A percentile compares a stretch with the other conserved stretches of the same genome.
phyloP scores from a whole-genome alignment of 371 early-diverging fungal species.

The Mucor irregularis region DNA sequence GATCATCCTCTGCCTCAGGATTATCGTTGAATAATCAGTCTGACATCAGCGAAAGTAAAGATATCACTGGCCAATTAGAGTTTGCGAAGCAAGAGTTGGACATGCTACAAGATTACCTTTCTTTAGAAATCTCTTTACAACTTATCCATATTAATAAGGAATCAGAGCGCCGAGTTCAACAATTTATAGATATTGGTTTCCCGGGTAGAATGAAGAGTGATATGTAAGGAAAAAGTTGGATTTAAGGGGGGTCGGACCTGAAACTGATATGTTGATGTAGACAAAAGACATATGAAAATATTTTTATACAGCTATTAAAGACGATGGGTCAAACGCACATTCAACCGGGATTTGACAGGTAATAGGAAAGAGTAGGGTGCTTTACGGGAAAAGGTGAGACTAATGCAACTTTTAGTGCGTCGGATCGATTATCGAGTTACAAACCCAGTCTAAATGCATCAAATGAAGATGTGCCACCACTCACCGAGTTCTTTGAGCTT shows the following conservation, averaged over 20 bases:
- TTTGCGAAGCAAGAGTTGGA: slow-evolving; percentile 47
- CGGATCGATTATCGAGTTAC: slow-evolving; percentile 55
- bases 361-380: too few species aligned
- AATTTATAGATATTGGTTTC: slow-evolving; percentile 35
- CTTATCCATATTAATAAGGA: slow-evolving; percentile 85
- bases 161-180: slow-evolving; percentile 61
- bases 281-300: slow-evolving; percentile 59
- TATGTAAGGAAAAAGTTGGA: slow-evolving; percentile 23
- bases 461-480: slow-evolving; percentile 48
- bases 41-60: slow-evolving; percentile 1
- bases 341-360: slow-evolving; percentile 68
- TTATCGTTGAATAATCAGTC: neutral
- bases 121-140: slow-evolving; percentile 75
- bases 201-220: slow-evolving; percentile 33
- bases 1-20: slow-evolving; percentile 7
- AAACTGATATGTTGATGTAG: slow-evolving; percentile 5
- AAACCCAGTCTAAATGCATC: slow-evolving; percentile 40
- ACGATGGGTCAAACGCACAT: slow-evolving; percentile 68
- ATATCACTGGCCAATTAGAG: slow-evolving; percentile 21
- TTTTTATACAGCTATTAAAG: slow-evolving; percentile 66
- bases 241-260: neutral
- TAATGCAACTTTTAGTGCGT: slow-evolving; percentile 51
- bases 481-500: slow-evolving; percentile 84
- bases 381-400: neutral
- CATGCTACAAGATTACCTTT: slow-evolving; percentile 66